Evolutionary conservation across 495 filamentous ascomycete species (phyloP).

Genomic region (Trypethelium eluteriae): DNA sequence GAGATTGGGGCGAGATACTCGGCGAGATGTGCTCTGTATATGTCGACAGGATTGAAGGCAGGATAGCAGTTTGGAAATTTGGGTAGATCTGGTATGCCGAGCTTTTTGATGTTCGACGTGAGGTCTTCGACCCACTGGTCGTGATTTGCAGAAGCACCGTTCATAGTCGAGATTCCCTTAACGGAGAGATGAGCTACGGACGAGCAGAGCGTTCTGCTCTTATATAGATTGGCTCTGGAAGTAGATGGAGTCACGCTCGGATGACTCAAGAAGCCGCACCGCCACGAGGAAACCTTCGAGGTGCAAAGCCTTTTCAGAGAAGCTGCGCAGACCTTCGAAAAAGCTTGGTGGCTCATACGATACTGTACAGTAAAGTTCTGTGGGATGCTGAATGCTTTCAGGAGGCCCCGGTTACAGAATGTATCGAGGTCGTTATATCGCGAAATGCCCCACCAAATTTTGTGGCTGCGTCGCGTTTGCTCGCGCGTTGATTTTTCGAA

Average conservation of each 20-base stretch:
- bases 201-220: not conserved
- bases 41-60: constrained; percentile 72
- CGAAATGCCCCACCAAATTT: not conserved
- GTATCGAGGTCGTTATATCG: too few species aligned
- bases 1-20: constrained; percentile 63
- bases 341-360: not conserved
- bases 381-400: too few species aligned
- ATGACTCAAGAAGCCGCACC: constrained; percentile 2
- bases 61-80: constrained; percentile 41
- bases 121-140: constrained; percentile 10
- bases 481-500: not conserved
- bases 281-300: not conserved
- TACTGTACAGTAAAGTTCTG: not conserved
- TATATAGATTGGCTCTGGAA: not conserved
- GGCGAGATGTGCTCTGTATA: constrained; percentile 79
- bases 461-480: not conserved
- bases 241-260: not conserved
- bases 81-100: constrained; percentile 24
- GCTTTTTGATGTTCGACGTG: constrained; percentile 21
- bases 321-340: not conserved
- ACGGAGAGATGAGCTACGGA: not conserved
- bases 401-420: too few species aligned
- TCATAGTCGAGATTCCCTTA: not conserved
- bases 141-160: not conserved
- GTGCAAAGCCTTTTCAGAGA: not conserved